phyloP scores from a whole-genome alignment of 2,329 filamentous ascomycete genomes.

The Diaporthe ilicicola region DNA sequence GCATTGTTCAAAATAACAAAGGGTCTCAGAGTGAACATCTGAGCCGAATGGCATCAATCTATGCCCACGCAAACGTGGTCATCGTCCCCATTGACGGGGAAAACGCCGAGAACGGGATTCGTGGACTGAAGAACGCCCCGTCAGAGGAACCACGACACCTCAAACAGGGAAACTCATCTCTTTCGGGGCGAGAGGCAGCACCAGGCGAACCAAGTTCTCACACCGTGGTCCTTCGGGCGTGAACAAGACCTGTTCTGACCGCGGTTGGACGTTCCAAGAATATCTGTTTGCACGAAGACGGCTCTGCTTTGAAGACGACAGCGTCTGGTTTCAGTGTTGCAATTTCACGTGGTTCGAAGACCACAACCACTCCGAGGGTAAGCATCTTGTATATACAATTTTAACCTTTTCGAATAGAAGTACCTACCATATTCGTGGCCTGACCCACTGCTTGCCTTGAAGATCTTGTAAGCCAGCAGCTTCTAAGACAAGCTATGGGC shows the following conservation, averaged over 20 bases:
- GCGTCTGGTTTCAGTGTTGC: background rate
- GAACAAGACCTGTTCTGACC: background rate
- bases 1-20: slow-evolving; percentile 8
- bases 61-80: slow-evolving; percentile 10
- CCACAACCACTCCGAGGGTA: background rate
- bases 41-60: slow-evolving; percentile 11
- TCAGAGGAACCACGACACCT: background rate
- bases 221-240: background rate
- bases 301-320: slow-evolving; percentile 8
- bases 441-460: too few species aligned
- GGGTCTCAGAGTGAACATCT: background rate
- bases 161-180: background rate
- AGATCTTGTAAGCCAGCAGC: too few species aligned
- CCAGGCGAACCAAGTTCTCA: background rate
- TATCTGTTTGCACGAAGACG: slow-evolving; percentile 1
- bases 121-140: background rate
- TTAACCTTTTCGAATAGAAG: too few species aligned
- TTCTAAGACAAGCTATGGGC: too few species aligned
- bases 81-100: slow-evolving; percentile 6
- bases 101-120: background rate
- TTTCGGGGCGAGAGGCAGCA: background rate
- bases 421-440: too few species aligned
- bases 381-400: too few species aligned
- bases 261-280: slow-evolving; percentile 26
- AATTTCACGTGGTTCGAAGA: background rate